Evolutionary conservation across 202 grass and related monocot species (phyloP).

Genomic region (Carex sylvatica): DNA sequence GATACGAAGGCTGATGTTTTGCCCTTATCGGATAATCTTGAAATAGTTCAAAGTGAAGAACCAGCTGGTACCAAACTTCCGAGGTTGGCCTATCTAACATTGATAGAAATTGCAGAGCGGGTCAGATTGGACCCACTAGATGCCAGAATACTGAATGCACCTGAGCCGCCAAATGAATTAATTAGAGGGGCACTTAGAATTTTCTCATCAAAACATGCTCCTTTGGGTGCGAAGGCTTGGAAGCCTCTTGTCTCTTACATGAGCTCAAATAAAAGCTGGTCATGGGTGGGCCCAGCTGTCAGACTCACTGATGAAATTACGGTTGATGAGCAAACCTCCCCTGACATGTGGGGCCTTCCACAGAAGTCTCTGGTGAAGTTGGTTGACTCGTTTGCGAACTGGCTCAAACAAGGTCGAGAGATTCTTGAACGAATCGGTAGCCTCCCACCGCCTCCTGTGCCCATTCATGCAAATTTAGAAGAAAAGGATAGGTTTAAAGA

Average conservation of each 20-base stretch:
- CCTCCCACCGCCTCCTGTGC: constrained; percentile 31
- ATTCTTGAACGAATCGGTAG: constrained; percentile 33
- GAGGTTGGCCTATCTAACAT: constrained; percentile 20
- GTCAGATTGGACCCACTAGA: constrained; percentile 41
- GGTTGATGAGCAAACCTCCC: constrained; percentile 32
- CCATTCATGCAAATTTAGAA: constrained; percentile 29
- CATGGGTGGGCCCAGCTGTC: constrained; percentile 31
- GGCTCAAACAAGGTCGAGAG: constrained; percentile 44
- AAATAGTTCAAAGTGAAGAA: constrained; percentile 26
- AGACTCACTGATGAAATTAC: constrained; percentile 10
- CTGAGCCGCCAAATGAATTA: constrained; percentile 37
- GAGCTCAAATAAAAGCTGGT: constrained; percentile 38
- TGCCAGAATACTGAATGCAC: constrained; percentile 31
- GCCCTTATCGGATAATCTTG: neutral
- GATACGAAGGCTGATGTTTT: constrained; percentile 25
- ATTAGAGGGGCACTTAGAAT: constrained; percentile 36
- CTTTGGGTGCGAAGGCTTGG: constrained; percentile 42
- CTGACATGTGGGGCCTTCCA: constrained; percentile 35
- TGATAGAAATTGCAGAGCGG: constrained; percentile 32
- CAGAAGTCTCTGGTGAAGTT: constrained; percentile 46
- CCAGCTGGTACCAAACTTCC: neutral
- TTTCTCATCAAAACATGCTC: constrained; percentile 46
- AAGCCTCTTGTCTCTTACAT: constrained; percentile 33
- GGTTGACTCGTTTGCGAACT: constrained; percentile 46
- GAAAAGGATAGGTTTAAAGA: constrained; percentile 51